Base-by-base conservation (phyloP, 208 protist genomes). In the Acanthamoeba royreba region DNA sequence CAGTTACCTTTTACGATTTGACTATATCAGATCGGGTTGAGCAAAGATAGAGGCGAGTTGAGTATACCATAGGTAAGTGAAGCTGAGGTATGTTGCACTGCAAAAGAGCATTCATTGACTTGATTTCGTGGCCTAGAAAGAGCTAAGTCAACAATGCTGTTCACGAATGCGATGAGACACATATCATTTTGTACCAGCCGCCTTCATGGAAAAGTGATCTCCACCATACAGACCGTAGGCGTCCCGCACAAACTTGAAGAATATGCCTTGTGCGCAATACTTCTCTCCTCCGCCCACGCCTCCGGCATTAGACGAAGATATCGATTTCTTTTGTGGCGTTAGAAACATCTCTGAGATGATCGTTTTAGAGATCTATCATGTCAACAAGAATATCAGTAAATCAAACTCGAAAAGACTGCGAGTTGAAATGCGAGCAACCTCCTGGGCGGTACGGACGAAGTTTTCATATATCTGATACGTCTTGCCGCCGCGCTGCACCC, bases 171-270 rank as follows among this genome's bases (percentile, higher is more conserved):
- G n/a, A n/a, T n/a, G n/a, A n/a, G n/a, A n/a, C n/a, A n/a, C n/a
- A n/a, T n/a, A n/a, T n/a, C n/a, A n/a, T n/a, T n/a, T n/a, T n/a
- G n/a, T n/a, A n/a, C 52, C 81, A 22, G 81, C 81, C 15, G 81
- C 81, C 49, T 88, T 88, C 81, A 88, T 88, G 46, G 46, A 33
- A 25, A 53, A 88, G 9, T 53, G 11, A 33, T 88, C 81, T 1
- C 81, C 81, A 49, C 81, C 81, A 35, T 88, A 88, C 7, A 88
- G 31, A 1, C 49, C 81, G 33, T 17, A 33, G 2, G 3, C 28
- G 46, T 88, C 81, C 46, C 4, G 7, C 28, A 40, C 81, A 52
- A 88, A 63, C 81, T 88, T 88, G 81, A 88, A 88, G 49, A 88
- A 88, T 25, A 88, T 63, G 49, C 49, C 22, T 8, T 22, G 11